phyloP scores from a whole-genome alignment of 2,329 filamentous ascomycete species.

The Paramyrothecium sp. region DNA sequence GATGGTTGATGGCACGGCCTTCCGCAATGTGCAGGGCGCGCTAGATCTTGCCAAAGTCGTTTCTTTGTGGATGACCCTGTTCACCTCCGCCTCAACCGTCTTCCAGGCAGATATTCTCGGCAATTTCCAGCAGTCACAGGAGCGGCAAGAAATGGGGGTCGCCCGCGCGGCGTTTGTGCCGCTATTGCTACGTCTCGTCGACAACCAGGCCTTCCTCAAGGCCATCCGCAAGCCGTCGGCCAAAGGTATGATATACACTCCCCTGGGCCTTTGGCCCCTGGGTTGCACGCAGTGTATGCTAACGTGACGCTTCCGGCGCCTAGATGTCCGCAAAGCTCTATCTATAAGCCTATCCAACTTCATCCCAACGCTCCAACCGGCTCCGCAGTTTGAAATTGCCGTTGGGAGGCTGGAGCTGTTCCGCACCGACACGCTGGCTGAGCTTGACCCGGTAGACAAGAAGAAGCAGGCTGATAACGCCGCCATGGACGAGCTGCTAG shows the following conservation, averaged over 20 bases:
- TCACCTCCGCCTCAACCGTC: slow-evolving; percentile 48
- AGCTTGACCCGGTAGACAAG: slow-evolving; percentile 53
- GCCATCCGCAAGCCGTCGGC: slow-evolving; percentile 51
- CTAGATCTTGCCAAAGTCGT: slow-evolving; percentile 48
- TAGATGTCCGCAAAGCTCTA: slow-evolving; percentile 47
- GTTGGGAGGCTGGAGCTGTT: slow-evolving; percentile 55
- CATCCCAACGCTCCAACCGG: slow-evolving; percentile 55
- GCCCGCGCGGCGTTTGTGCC: slow-evolving; percentile 63
- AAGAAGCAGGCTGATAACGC: slow-evolving; percentile 47
- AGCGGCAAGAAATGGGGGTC: slow-evolving; percentile 57
- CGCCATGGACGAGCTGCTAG: slow-evolving; percentile 55
- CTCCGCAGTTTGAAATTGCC: slow-evolving; percentile 42
- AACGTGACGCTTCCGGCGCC: background rate
- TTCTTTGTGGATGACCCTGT: slow-evolving; percentile 59
- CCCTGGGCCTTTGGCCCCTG: background rate
- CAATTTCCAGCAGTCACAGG: slow-evolving; percentile 39
- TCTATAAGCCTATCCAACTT: slow-evolving; percentile 52
- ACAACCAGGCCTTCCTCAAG: slow-evolving; percentile 55
- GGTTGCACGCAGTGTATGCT: background rate
- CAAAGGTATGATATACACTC: slow-evolving; percentile 41
- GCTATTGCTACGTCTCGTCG: slow-evolving; percentile 59
- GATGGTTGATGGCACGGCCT: slow-evolving; percentile 59
- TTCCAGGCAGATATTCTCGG: slow-evolving; percentile 49
- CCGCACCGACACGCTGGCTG: slow-evolving; percentile 53
- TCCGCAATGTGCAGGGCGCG: slow-evolving; percentile 45